Evolutionary conservation across 1,139 yeast species (phyloP), one percentile per base, ranked within the genome.

Genomic region (Petasospora rhodanensis): DNA sequence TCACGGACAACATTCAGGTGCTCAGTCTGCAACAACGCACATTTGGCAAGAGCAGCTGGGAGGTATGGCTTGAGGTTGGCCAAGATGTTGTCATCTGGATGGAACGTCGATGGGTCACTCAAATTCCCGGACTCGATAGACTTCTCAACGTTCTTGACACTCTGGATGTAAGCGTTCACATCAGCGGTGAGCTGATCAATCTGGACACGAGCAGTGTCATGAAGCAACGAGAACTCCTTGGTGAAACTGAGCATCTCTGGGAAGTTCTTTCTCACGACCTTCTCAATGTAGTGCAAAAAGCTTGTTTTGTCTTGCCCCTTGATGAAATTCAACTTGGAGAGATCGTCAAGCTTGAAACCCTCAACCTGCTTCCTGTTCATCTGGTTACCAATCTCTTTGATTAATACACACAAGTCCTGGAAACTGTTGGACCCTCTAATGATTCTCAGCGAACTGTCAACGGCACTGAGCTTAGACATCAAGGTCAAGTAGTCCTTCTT

Each of bases 361-460:
- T 70, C 61, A 0, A 95, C 96, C 46, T 79, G 80, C 51, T 83
- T 87, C 51, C 85, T 95, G 56, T 91, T 91, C 97, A 91, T 91
- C 52, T 79, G 87, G 53, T 91, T 91, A 15, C 97, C 98, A 40
- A 91, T 79, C 14, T 82, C 80, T 44, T 87, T 70, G 34, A 91
- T 84, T 26, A 91, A 73, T 29, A 80, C 81, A 37, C 91, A 64
- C 8, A 89, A 72, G 38, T 73, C 71, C 43, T 76, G 72, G 48
- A 91, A 69, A 28, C 76, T 71, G n/a, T 67, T 67, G 0, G 95
- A 84, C 7, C 69, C 62, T 33, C 68, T 64, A n/a, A 89, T 64
- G 24, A 75, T 66, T 22, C 66, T 68, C 32, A 78, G 68, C 0
- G 94, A 95, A 26, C 67, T 70, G 47, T 85, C 95, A 19, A 91